Evolutionary conservation across 169 alveolate genomes (phyloP), one percentile per base, ranked within the genome.

Genomic region (Theileria annulata): DNA sequence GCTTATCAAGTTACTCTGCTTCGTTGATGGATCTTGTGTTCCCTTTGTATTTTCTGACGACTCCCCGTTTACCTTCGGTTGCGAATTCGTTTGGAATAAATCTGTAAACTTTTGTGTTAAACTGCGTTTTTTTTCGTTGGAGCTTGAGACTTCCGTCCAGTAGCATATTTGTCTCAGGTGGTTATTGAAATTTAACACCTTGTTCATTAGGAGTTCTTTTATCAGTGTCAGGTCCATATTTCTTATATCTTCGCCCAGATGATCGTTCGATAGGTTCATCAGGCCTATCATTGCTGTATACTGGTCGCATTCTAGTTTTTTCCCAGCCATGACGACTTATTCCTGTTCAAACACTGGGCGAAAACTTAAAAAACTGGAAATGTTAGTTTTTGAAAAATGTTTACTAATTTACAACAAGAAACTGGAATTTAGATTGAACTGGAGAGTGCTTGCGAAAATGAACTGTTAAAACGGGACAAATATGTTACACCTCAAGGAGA

Each of bases 171-270:
- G 63, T 31, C 69, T 76, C 59, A 83, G 70, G 23, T 83, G 71
- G 82, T 75, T 83, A 76, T 83, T 83, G 63, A 83, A 64, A 80
- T 76, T 75, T 58, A 83, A 35, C 23, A 83, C 80, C 76, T 75
- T 83, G 66, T 60, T 83, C 82, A 76, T 83, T 10, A 83, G 48
- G 83, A 85, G 86, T 19, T 83, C 90, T 71, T 76, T 83, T 67
- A 75, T 67, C 49, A 66, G 30, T 71, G 70, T 27, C 58, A 83
- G 42, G 35, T 70, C 90, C 23, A n/a, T 28, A 0, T 23, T 59
- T 25, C 60, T 35, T 1, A 60, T 70, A 49, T 58, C 85, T 31
- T 62, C 90, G n/a, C 51, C 37, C 25, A 75, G 66, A 49, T 48
- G 76, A 54, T 83, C 86, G 5, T 75, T 81, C 37, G 70, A 62